Conservation (phyloP, 441 rosid genomes). For the Jatropha multifida region DNA sequence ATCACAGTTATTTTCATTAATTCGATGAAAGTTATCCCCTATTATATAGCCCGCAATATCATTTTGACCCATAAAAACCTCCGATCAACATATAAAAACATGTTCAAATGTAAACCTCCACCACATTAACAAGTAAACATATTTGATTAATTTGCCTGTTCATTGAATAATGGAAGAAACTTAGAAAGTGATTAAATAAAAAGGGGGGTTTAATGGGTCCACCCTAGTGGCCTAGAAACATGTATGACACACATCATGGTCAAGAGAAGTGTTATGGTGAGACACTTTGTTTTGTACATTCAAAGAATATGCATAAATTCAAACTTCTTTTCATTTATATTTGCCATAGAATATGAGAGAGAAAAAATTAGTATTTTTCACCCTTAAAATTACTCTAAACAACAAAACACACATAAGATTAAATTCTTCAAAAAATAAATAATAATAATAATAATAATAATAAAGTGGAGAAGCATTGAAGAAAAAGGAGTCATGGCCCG, state of each 20-base stretch:
- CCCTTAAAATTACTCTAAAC: background rate
- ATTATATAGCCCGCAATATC: no score
- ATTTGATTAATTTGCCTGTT: background rate
- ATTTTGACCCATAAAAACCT: no score
- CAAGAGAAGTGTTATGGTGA: constrained; percentile 6
- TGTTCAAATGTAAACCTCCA: background rate
- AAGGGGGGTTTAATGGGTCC: background rate
- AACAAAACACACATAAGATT: no score
- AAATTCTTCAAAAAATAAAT: background rate
- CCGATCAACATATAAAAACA: background rate
- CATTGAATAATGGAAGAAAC: background rate
- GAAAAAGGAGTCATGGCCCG: no score
- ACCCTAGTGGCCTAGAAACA: background rate
- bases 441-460: background rate
- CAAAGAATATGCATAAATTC: background rate
- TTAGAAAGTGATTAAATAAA: background rate
- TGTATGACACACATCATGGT: constrained; percentile 12
- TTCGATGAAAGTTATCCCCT: no score
- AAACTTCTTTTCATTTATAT: background rate
- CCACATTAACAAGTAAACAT: background rate
- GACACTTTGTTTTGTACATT: background rate
- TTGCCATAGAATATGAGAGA: background rate
- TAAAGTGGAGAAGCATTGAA: no score
- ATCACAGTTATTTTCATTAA: no score
- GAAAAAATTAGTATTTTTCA: background rate